These are phyloP conservation scores for Ophiostoma populinum DNA, from an alignment of 2,329 filamentous ascomycete species.

Conservation along the genomic window DNA sequence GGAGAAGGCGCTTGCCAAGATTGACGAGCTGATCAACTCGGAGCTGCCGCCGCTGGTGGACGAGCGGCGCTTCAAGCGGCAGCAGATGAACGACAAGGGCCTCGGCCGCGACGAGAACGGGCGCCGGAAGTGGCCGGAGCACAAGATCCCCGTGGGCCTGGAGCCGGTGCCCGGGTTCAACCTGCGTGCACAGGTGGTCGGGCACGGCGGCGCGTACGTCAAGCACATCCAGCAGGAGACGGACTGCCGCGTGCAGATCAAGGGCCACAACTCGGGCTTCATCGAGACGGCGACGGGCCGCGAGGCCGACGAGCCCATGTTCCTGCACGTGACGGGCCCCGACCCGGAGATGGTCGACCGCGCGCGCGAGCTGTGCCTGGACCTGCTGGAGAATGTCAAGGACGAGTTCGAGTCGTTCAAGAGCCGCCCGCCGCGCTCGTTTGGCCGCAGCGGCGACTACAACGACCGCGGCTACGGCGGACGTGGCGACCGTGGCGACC, in stretches of 20 bases:
- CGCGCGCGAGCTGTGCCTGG: constrained; percentile 77
- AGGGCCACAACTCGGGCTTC: constrained; percentile 87
- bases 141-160: constrained; percentile 78
- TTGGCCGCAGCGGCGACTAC: constrained; percentile 25
- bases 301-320: constrained; percentile 95
- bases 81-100: constrained; percentile 36
- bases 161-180: constrained; percentile 93
- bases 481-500: constrained; percentile 4
- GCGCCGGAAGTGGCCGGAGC: constrained; percentile 88
- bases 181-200: constrained; percentile 86
- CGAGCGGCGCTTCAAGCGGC: constrained; percentile 74
- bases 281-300: constrained; percentile 73
- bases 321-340: constrained; percentile 87
- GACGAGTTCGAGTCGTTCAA: constrained; percentile 88
- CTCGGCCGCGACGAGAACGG: constrained; percentile 61
- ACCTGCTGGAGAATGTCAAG: constrained; percentile 71
- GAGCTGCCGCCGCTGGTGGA: constrained; percentile 91
- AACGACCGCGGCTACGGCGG: constrained; percentile 20
- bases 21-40: constrained; percentile 90
- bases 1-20: constrained; percentile 70
- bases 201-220: constrained; percentile 84
- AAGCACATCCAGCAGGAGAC: constrained; percentile 97
- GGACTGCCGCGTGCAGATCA: constrained; percentile 91
- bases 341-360: constrained; percentile 72
- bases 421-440: constrained; percentile 52